phyloP scores from a whole-genome alignment of 1,284 basidiomycete species.

The Malassezia pachydermatis region DNA sequence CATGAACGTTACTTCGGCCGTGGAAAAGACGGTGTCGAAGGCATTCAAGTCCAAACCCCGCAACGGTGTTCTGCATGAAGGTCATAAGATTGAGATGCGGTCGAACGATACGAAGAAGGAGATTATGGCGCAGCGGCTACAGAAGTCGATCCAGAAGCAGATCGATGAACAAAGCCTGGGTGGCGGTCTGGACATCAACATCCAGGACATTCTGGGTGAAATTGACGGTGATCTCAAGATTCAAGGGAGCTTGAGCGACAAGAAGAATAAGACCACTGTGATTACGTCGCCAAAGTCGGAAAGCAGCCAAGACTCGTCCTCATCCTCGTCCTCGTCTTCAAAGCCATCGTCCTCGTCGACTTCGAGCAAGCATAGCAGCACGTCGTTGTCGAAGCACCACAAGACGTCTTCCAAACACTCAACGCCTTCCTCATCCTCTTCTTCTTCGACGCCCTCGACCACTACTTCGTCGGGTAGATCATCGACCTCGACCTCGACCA shows the following conservation, averaged over 20 bases:
- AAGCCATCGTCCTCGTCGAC: background rate
- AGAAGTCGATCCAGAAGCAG: conserved; percentile 3
- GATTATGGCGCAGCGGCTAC: background rate
- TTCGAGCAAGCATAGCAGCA: background rate
- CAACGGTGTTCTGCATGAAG: background rate
- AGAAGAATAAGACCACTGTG: background rate
- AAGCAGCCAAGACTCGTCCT: background rate
- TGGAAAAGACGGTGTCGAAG: background rate
- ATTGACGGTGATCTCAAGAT: conserved; percentile 2
- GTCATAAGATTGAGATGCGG: background rate
- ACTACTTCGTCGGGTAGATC: background rate
- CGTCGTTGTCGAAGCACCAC: background rate
- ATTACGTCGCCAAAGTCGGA: background rate
- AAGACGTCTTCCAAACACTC: background rate
- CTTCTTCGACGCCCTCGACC: background rate
- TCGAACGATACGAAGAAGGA: background rate
- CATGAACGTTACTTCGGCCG: background rate
- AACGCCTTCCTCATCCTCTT: no score
- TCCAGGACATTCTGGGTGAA: conserved; percentile 2
- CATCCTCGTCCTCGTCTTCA: background rate
- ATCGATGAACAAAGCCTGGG: conserved; percentile 2
- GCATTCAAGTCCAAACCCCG: background rate
- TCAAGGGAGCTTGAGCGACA: background rate
- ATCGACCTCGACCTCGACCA: background rate
- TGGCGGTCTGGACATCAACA: conserved; percentile 1